phyloP scores from a whole-genome alignment of 140 eudicot genomes.

The Cichorium intybus region DNA sequence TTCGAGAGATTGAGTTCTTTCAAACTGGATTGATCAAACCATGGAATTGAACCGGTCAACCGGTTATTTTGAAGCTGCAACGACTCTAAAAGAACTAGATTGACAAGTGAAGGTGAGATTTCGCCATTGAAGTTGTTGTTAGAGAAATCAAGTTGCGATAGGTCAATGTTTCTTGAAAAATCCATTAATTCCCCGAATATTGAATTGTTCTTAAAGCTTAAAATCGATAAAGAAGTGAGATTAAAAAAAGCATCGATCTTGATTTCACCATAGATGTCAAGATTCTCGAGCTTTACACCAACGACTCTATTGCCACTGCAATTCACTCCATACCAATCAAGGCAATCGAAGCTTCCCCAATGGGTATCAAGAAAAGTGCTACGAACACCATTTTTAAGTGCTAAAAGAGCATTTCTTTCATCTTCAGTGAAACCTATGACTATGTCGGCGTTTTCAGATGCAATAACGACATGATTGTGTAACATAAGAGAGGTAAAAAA shows the following conservation, averaged over 20 bases:
- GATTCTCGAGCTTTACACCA: constrained; percentile 42
- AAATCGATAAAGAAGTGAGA: constrained; percentile 36
- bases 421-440: constrained; percentile 39
- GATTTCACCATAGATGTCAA: constrained; percentile 47
- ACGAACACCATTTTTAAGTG: constrained; percentile 37
- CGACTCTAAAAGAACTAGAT: constrained; percentile 39
- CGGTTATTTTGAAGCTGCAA: constrained; percentile 50
- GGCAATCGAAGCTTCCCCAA: constrained; percentile 51
- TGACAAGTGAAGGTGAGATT: constrained; percentile 47
- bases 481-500: constrained; percentile 22
- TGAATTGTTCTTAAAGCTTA: constrained; percentile 53
- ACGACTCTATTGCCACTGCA: constrained; percentile 45
- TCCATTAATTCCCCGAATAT: constrained; percentile 53
- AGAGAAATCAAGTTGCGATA: constrained; percentile 45
- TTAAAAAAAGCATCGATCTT: constrained; percentile 37
- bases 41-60: constrained; percentile 48
- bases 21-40: constrained; percentile 44
- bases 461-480: constrained; percentile 1
- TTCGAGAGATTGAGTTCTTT: constrained; percentile 52
- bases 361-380: constrained; percentile 31
- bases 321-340: constrained; percentile 46
- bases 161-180: constrained; percentile 33
- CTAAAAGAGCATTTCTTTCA: constrained; percentile 49
- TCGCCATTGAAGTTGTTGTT: constrained; percentile 47
- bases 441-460: constrained; percentile 8